A percentile compares a stretch with the other conserved stretches of the same genome.
Evolutionary conservation across 83 land plant genomes (phyloP).

Genomic region (Thuja plicata): DNA sequence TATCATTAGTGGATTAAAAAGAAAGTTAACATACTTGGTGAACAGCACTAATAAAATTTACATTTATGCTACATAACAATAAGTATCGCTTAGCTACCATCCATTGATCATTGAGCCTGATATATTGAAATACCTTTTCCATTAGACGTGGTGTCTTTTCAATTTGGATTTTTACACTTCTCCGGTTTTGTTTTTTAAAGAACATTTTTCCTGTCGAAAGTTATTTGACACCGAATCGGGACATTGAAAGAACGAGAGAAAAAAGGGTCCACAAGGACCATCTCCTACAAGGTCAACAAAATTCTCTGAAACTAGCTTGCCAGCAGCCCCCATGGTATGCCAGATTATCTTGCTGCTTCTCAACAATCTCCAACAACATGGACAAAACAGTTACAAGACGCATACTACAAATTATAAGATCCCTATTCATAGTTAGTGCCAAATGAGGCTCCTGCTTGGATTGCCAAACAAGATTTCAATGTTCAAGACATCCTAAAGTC

Average conservation of each 20-base stretch:
- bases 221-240: not conserved
- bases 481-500: not conserved
- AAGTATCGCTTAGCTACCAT: not conserved
- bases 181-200: not conserved
- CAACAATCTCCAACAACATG: not conserved
- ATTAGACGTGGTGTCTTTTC: not conserved
- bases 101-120: not conserved
- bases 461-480: not conserved
- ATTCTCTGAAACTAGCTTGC: not conserved
- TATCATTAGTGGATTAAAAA: not conserved
- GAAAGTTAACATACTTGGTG: not conserved
- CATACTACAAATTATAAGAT: not conserved
- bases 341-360: not conserved
- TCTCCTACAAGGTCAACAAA: not conserved
- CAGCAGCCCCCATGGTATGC: not conserved
- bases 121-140: not conserved
- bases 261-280: not conserved
- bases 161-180: not conserved
- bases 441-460: constrained; percentile 3
- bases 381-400: not conserved
- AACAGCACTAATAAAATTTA: not conserved
- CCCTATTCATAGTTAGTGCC: not conserved
- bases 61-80: not conserved
- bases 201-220: not conserved
- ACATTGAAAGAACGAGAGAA: not conserved